These are phyloP conservation scores for Erysimum cheiranthoides DNA, from an alignment of 345 rosid genomes.

Conservation along the genomic window DNA sequence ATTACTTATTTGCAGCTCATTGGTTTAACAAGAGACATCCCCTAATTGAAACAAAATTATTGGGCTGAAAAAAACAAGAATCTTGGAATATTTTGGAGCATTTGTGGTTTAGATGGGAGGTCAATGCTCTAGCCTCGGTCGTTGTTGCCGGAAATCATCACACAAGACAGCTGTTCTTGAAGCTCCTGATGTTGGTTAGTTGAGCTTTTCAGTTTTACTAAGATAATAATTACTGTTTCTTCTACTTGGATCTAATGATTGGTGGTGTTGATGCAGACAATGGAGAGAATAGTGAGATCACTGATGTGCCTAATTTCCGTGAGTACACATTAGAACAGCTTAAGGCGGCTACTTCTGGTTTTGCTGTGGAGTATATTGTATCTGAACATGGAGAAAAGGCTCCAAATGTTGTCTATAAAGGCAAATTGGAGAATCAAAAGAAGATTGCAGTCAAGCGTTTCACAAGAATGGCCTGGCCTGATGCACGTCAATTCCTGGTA, in stretches of 20 bases:
- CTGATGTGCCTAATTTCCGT: constrained; percentile 55
- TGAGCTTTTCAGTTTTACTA: background rate
- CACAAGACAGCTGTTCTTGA: constrained; percentile 72
- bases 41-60: background rate
- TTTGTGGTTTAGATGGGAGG: constrained; percentile 59
- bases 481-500: constrained; percentile 82
- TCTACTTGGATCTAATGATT: constrained; percentile 27
- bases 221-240: background rate
- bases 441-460: constrained; percentile 91
- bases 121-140: constrained; percentile 58
- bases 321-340: constrained; percentile 80
- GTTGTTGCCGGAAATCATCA: constrained; percentile 66
- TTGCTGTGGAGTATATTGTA: constrained; percentile 86
- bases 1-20: constrained; percentile 30
- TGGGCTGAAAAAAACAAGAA: background rate
- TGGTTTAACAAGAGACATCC: constrained; percentile 16
- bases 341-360: constrained; percentile 81
- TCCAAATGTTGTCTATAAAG: constrained; percentile 88
- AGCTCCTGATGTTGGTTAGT: constrained; percentile 72
- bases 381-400: constrained; percentile 96
- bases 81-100: constrained; percentile 12
- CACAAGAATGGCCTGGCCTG: constrained; percentile 93
- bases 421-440: constrained; percentile 76
- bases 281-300: constrained; percentile 54
- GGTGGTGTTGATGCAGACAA: constrained; percentile 48